phyloP scores from a whole-genome alignment of 176 grass and related monocot species.

The Coix lacrymajobi region DNA sequence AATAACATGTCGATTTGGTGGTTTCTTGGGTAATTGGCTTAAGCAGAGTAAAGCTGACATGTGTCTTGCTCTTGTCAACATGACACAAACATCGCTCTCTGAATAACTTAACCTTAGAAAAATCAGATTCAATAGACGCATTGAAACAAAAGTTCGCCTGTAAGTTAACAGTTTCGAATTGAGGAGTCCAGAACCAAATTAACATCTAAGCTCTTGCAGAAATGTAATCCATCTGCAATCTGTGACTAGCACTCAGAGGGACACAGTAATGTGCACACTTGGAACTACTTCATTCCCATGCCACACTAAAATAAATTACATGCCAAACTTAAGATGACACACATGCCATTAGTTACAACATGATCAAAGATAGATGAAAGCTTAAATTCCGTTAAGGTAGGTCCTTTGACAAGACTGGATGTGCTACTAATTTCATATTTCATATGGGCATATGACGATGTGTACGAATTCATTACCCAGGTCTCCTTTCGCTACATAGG shows the following conservation, averaged over 20 bases:
- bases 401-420: neutral
- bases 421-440: neutral
- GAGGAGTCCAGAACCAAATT: neutral
- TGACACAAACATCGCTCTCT: neutral
- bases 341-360: neutral
- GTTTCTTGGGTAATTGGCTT: neutral
- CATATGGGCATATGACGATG: neutral
- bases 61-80: neutral
- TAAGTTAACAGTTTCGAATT: neutral
- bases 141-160: neutral
- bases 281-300: neutral
- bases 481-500: neutral
- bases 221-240: neutral
- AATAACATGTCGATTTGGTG: neutral
- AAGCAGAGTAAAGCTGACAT: neutral
- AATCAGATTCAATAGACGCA: neutral
- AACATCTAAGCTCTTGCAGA: neutral
- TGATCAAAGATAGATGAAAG: neutral
- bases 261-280: neutral
- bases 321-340: neutral
- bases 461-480: neutral
- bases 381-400: neutral
- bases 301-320: neutral
- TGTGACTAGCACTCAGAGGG: neutral
- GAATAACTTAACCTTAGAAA: constrained; percentile 1